Conservation (phyloP, 2,329 filamentous ascomycete species). For the Xylariaceae sp. region DNA sequence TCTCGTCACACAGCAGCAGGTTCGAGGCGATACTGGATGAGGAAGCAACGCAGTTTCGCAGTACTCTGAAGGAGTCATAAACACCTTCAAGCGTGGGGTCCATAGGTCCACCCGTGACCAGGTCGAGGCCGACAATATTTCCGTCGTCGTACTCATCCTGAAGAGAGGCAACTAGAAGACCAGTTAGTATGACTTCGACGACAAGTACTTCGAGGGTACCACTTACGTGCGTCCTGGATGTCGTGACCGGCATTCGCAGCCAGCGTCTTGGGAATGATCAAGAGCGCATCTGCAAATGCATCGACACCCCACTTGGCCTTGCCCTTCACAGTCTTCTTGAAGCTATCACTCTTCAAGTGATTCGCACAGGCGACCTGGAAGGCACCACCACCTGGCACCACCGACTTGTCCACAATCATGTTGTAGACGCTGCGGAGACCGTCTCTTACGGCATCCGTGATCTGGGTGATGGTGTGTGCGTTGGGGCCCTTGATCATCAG, state of each 20-base stretch:
- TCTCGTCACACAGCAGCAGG: slow-evolving; percentile 89
- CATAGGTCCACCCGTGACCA: slow-evolving; percentile 87
- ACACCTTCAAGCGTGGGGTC: slow-evolving; percentile 89
- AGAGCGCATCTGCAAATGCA: slow-evolving; percentile 89
- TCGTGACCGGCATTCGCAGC: slow-evolving; percentile 95
- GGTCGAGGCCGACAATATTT: slow-evolving; percentile 78
- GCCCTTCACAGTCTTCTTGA: slow-evolving; percentile 88
- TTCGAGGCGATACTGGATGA: slow-evolving; percentile 95
- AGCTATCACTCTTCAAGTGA: slow-evolving; percentile 80
- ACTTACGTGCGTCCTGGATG: slow-evolving; percentile 88
- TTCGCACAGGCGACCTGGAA: slow-evolving; percentile 92
- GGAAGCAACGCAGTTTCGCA: slow-evolving; percentile 89
- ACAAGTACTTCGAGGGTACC: neutral
- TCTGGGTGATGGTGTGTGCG: slow-evolving; percentile 90
- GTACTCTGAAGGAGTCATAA: slow-evolving; percentile 91
- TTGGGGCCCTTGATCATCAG: slow-evolving; percentile 98
- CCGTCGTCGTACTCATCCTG: slow-evolving; percentile 84
- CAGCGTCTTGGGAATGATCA: slow-evolving; percentile 95
- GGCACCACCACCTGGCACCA: slow-evolving; percentile 88
- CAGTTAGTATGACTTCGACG: slow-evolving; percentile 6
- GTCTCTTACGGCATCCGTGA: slow-evolving; percentile 93
- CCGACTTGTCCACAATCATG: slow-evolving; percentile 96
- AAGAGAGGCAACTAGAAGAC: slow-evolving; percentile 65
- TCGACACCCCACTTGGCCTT: slow-evolving; percentile 96
- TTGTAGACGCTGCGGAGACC: slow-evolving; percentile 96